Conservation (phyloP, 495 filamentous ascomycete genomes). For the Tuber calosporum region DNA sequence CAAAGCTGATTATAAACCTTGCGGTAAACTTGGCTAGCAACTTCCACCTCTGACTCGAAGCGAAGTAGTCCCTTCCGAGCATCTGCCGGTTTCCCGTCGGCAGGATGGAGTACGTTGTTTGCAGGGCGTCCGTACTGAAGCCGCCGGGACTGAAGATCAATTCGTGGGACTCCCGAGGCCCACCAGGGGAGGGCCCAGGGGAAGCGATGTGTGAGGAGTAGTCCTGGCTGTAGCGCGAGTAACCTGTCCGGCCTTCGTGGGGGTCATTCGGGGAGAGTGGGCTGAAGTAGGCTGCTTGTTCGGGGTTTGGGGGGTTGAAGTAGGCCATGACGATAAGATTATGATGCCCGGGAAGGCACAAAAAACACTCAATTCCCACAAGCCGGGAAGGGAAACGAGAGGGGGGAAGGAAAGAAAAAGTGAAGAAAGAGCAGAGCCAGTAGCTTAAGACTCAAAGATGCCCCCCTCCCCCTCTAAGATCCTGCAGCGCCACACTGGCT, state of each 20-base stretch:
- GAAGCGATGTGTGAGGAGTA: not conserved
- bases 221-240: not conserved
- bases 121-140: not conserved
- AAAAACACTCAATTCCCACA: not conserved
- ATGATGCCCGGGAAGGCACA: not conserved
- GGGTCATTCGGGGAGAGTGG: not conserved
- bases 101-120: not conserved
- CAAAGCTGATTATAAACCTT: constrained; percentile 19
- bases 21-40: constrained; percentile 1
- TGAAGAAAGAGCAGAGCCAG: not conserved
- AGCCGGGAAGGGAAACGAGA: not conserved
- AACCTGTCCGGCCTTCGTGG: not conserved
- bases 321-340: not conserved
- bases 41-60: not conserved
- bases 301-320: not conserved
- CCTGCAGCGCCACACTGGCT: not conserved
- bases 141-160: not conserved
- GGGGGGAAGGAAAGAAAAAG: not conserved
- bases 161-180: not conserved
- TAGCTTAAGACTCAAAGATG: not conserved
- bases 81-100: not conserved
- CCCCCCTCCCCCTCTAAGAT: not conserved
- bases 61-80: not conserved
- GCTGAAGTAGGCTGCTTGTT: not conserved
- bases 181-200: not conserved